These are phyloP conservation scores for Leccinum aurantiacum DNA, from an alignment of 768 basidiomycete genomes.

Conservation along the genomic window DNA sequence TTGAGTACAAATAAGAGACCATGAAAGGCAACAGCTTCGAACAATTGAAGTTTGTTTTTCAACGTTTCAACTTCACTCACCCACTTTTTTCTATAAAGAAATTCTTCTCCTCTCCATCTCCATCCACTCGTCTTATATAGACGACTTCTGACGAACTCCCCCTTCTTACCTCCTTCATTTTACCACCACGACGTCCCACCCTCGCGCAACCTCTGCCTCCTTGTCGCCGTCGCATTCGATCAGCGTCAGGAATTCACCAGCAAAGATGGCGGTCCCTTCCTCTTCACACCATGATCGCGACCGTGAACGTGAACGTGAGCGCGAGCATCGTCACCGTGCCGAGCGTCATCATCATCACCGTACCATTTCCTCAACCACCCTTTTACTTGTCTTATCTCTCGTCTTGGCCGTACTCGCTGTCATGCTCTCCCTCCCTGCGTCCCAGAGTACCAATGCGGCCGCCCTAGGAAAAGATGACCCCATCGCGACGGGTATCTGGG, in stretches of 20 bases:
- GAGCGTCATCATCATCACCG: constrained; percentile 75
- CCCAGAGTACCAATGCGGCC: constrained; percentile 34
- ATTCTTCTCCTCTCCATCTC: constrained; percentile 15
- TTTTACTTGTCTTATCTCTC: constrained; percentile 82
- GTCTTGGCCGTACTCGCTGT: constrained; percentile 86
- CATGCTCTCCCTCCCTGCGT: constrained; percentile 82
- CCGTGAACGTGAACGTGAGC: constrained; percentile 51
- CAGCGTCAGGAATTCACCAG: constrained; percentile 49
- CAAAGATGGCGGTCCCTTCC: constrained; percentile 82
- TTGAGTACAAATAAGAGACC: constrained; percentile 29
- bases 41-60: constrained; percentile 32
- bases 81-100: constrained; percentile 10
- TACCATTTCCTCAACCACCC: constrained; percentile 87
- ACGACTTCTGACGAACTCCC: constrained; percentile 9
- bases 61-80: constrained; percentile 15
- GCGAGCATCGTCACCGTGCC: constrained; percentile 55
- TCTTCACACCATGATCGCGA: constrained; percentile 74
- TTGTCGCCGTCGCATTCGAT: constrained; percentile 69
- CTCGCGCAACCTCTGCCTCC: constrained; percentile 62
- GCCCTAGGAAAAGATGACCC: constrained; percentile 37
- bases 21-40: constrained; percentile 23
- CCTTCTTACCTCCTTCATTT: constrained; percentile 13
- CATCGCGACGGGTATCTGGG: constrained; percentile 55
- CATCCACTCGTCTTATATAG: constrained; percentile 18
- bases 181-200: constrained; percentile 72